These are phyloP conservation scores for Blastomyces silverae DNA, from an alignment of 2,329 filamentous ascomycete genomes.

Conservation along the genomic window DNA sequence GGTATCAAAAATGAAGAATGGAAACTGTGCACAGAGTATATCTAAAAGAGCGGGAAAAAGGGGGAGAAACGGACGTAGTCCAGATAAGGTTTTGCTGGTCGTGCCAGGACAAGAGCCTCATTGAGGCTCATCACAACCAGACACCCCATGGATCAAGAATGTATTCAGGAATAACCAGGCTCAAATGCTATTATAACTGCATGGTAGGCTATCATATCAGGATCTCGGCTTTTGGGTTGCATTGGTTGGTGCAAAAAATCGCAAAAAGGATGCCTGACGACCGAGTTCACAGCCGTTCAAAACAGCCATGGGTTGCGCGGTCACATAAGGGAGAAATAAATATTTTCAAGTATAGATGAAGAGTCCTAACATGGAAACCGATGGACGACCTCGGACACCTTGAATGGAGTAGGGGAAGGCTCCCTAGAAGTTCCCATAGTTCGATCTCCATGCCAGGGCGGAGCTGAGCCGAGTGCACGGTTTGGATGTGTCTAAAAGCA, in stretches of 20 bases:
- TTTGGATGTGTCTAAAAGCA: neutral
- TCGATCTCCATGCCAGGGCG: neutral
- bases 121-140: neutral
- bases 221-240: neutral
- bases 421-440: neutral
- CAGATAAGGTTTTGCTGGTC: neutral
- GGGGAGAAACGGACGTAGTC: neutral
- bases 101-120: constrained; percentile 1
- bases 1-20: neutral
- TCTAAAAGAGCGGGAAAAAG: neutral
- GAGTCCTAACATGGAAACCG: neutral
- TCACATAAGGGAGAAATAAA: neutral
- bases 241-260: neutral
- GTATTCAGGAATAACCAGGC: neutral
- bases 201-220: neutral
- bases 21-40: neutral
- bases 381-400: neutral
- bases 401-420: neutral
- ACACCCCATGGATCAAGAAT: neutral
- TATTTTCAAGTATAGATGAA: neutral
- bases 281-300: neutral
- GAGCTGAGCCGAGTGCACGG: neutral
- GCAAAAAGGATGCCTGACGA: neutral
- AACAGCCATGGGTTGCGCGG: neutral
- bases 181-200: neutral